Evolutionary conservation across 1,139 yeast genomes (phyloP), one percentile per base, ranked within the genome.

Genomic region (Pichia sp.): DNA sequence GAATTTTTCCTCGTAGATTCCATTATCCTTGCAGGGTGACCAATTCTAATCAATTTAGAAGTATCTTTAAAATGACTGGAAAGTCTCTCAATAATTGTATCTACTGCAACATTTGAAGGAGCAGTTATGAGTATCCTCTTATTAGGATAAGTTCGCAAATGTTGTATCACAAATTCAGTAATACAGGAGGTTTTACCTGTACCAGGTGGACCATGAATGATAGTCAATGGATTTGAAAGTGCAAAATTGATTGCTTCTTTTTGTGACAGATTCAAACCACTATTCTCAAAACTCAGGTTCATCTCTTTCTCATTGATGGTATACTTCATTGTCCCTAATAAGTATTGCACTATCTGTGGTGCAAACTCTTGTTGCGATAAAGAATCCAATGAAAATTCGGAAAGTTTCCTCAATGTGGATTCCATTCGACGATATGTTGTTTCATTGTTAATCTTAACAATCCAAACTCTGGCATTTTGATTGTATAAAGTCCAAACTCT

Each of bases 21-120:
- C 25, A 88, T 59, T 6, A 91, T 66, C 46, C 97, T 71, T 0
- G 96, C 96, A 0, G 97, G 97, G 58, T 91, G 96, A 0, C 98
- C 98, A 32, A 91, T 72, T 56, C 98, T 69, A 5, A 91, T 67
- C 22, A 91, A 62, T 45, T 77, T 62, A 38, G 69, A 70, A 5
- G 62, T 64, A 12, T 63, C 61, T n/a, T 46, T 31, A 32, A 48
- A 47, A 38, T 52, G 46, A 3, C 36, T 41, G n/a, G 79, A 71
- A 21, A 89, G 61, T 46, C 96, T 67, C 57, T 89, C 97, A 38
- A 88, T 62, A 24, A 91, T 84, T 0, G 95, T 91, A 60, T 91
- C 97, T 1, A 88, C 96, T 0, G 96, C 79, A n/a, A 88, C 81
- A 57, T 91, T 91, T 0, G 97, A 89, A 0, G 97, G 95, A 0